Evolutionary conservation across 192 early-diverging fungal genomes (phyloP).

Genomic region (Obelidium mucronatum): DNA sequence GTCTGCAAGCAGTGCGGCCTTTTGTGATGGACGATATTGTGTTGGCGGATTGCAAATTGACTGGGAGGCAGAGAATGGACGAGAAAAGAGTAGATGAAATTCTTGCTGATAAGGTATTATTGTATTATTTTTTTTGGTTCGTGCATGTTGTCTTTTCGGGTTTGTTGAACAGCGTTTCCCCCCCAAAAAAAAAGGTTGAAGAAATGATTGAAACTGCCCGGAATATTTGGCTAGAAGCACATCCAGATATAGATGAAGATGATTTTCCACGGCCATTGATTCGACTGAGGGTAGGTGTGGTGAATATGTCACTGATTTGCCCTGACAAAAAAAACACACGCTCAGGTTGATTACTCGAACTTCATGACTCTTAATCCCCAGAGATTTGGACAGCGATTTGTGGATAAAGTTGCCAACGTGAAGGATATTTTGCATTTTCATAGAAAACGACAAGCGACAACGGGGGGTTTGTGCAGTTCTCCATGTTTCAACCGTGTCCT

Average conservation of each 20-base stretch:
- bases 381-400: conserved; percentile 83
- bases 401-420: conserved; percentile 85
- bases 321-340: not conserved
- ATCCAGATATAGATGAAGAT: conserved; percentile 38
- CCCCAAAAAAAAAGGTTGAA: conserved; percentile 60
- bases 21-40: conserved; percentile 80
- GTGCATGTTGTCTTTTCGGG: not conserved
- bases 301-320: no score
- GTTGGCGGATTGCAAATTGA: conserved; percentile 52
- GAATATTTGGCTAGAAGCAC: conserved; percentile 56
- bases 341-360: conserved; percentile 85
- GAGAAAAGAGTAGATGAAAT: conserved; percentile 59
- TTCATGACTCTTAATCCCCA: conserved; percentile 86
- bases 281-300: conserved; percentile 58
- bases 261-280: conserved; percentile 76
- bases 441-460: conserved; percentile 51
- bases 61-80: conserved; percentile 60
- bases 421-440: conserved; percentile 87
- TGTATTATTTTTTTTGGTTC: not conserved
- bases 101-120: conserved; percentile 59
- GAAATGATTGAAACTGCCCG: conserved; percentile 73
- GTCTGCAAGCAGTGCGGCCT: conserved; percentile 83
- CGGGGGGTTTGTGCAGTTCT: not conserved
- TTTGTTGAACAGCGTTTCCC: no score
- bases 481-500: not conserved